Evolutionary conservation across 2,329 filamentous ascomycete genomes (phyloP), one percentile per base, ranked within the genome.

Genomic region (Penicillium sp.): DNA sequence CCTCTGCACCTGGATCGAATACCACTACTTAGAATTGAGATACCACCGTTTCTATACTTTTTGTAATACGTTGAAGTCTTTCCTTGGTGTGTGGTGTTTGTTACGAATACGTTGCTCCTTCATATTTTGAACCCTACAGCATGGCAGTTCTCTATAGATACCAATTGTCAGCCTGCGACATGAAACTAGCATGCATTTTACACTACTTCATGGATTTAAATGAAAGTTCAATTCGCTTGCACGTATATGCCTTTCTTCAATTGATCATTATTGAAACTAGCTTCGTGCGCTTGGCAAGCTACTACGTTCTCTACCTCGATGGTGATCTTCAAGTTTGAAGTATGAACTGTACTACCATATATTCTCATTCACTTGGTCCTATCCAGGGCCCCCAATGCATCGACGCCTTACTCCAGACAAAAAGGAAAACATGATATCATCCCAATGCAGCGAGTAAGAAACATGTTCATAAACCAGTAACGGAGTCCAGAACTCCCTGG

Each of bases 321-420:
- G n/a, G n/a, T n/a, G n/a, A n/a, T n/a, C n/a, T n/a, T n/a, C n/a
- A n/a, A n/a, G n/a, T n/a, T n/a, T n/a, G n/a, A n/a, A n/a, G n/a
- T 45, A 21, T 19, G 42, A 45, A 44, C 26, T 49, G 36, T 40
- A 42, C 34, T 23, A 23, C 36, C 45, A 47, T 54, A 50, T 51
- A 45, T 57, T 52, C 51, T 56, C 44, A 43, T 50, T 16, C 21
- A 52, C 56, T 42, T 28, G 33, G 48, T 37, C 26, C 51, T 42
- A 52, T 56, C 28, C 48, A 29, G 48, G 52, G 39, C 52, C 54
- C 52, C 29, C 48, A 40, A 52, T 49, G 39, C 36, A 48, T 54
- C 48, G 19, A 64, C 60, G 52, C 64, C 63, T 51, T 56, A 61
- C 64, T 57, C 64, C 64, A 56, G 50, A 61, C 47, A 59, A 46